Evolutionary conservation across 305 asterid genomes (phyloP).

Genomic region (Fraxinus platypoda): DNA sequence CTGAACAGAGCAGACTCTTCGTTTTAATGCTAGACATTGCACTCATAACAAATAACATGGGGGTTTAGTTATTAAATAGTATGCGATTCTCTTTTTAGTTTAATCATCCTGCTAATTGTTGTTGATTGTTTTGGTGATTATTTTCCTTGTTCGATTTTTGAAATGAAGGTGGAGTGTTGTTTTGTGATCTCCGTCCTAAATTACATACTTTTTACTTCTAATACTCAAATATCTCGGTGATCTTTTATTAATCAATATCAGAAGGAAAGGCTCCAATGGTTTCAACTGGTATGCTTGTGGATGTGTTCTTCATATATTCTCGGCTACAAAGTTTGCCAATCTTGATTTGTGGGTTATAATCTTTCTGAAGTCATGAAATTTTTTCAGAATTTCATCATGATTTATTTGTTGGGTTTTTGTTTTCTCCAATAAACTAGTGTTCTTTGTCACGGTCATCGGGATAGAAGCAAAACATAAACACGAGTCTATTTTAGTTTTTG

Average conservation of each 20-base stretch:
- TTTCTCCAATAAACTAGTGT: not conserved
- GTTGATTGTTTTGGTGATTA: not conserved
- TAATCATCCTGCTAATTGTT: not conserved
- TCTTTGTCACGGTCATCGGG: not conserved
- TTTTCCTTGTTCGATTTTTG: not conserved
- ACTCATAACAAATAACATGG: not conserved
- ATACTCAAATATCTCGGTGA: not conserved
- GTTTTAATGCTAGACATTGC: not conserved
- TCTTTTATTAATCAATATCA: not conserved
- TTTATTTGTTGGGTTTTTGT: not conserved
- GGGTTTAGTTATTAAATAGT: not conserved
- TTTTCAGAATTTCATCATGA: not conserved
- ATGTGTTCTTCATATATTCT: not conserved
- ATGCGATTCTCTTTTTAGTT: not conserved
- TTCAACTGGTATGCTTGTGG: not conserved
- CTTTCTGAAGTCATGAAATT: not conserved
- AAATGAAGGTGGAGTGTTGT: not conserved
- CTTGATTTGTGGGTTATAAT: not conserved
- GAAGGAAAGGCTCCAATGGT: no score
- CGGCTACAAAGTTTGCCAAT: not conserved
- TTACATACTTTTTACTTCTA: not conserved
- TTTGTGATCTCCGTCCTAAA: not conserved
- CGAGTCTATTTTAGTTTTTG: not conserved
- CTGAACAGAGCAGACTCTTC: not conserved
- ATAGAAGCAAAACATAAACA: not conserved